Percentiles rank a stretch among this genome's conserved stretches.
These are phyloP conservation scores for Quillaja saponaria DNA, from an alignment of 306 rosid species.

Conservation along the genomic window DNA sequence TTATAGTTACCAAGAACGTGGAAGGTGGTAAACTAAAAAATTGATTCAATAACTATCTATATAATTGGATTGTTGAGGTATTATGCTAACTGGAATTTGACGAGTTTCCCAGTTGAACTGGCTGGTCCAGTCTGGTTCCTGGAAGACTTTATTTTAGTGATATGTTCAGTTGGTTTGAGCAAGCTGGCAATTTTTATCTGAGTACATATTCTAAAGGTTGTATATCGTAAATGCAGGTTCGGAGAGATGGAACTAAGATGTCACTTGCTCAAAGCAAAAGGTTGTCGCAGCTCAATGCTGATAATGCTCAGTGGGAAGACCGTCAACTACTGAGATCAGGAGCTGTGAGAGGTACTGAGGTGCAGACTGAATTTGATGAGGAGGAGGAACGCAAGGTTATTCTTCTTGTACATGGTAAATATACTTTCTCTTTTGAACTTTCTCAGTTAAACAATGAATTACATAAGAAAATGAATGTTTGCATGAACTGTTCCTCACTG, in stretches of 20 bases:
- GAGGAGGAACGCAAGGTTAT: conserved; percentile 96
- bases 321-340: conserved; percentile 94
- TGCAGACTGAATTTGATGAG: conserved; percentile 95
- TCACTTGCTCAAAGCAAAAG: conserved; percentile 91
- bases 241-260: conserved; percentile 97
- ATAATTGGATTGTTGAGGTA: too few relatives aligned
- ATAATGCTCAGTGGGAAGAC: conserved; percentile 99
- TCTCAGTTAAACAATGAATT: conserved; percentile 19
- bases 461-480: conserved; percentile 11
- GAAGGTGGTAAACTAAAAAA: too few relatives aligned
- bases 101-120: too few relatives aligned
- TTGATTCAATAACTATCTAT: too few relatives aligned
- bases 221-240: conserved; percentile 49
- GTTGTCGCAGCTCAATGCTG: conserved; percentile 91
- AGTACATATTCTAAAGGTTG: conserved; percentile 8
- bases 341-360: conserved; percentile 97
- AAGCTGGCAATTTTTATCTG: conserved; percentile 23
- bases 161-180: not conserved
- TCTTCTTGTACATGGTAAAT: conserved; percentile 95
- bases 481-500: conserved; percentile 11
- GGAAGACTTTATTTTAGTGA: not conserved
- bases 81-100: too few relatives aligned
- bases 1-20: not conserved
- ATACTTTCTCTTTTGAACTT: conserved; percentile 6
- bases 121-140: too few relatives aligned